Evolutionary conservation across 2,329 filamentous ascomycete genomes (phyloP).

Genomic region (Diaporthe capsici): DNA sequence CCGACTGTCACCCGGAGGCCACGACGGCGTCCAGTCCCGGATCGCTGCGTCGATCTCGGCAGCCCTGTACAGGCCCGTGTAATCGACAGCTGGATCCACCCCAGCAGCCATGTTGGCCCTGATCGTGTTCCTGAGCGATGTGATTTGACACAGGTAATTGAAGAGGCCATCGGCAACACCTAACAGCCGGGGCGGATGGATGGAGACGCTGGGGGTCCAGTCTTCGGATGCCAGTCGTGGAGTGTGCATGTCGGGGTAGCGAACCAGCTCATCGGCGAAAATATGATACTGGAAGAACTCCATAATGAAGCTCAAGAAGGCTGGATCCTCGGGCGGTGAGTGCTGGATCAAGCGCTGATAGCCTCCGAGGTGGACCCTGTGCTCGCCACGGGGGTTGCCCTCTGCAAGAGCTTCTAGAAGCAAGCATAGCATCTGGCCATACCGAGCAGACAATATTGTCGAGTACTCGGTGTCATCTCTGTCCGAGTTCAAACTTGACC

Average conservation of each 20-base stretch:
- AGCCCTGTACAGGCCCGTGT: constrained; percentile 78
- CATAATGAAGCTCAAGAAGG: constrained; percentile 75
- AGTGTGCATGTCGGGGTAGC: constrained; percentile 57
- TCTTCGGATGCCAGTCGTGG: constrained; percentile 58
- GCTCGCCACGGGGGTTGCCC: constrained; percentile 73
- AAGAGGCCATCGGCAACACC: constrained; percentile 89
- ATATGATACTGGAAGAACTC: constrained; percentile 91
- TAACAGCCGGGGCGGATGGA: constrained; percentile 72
- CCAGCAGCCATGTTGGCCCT: constrained; percentile 74
- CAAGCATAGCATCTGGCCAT: constrained; percentile 75
- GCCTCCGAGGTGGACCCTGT: constrained; percentile 83
- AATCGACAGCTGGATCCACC: constrained; percentile 79
- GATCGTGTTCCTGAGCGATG: constrained; percentile 81
- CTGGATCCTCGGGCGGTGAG: constrained; percentile 72
- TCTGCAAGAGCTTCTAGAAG: constrained; percentile 71
- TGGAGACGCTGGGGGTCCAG: constrained; percentile 58
- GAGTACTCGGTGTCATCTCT: constrained; percentile 60
- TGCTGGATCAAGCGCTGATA: constrained; percentile 80
- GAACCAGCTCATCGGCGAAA: constrained; percentile 73
- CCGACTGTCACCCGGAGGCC: constrained; percentile 70
- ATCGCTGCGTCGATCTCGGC: constrained; percentile 83
- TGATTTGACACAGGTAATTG: constrained; percentile 83
- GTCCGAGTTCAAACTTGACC: constrained; percentile 51
- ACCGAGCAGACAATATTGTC: constrained; percentile 67
- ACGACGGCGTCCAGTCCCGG: constrained; percentile 78